Evolutionary conservation across 352 stramenopile genomes (phyloP).

Genomic region (Phytophthora pinifolia): DNA sequence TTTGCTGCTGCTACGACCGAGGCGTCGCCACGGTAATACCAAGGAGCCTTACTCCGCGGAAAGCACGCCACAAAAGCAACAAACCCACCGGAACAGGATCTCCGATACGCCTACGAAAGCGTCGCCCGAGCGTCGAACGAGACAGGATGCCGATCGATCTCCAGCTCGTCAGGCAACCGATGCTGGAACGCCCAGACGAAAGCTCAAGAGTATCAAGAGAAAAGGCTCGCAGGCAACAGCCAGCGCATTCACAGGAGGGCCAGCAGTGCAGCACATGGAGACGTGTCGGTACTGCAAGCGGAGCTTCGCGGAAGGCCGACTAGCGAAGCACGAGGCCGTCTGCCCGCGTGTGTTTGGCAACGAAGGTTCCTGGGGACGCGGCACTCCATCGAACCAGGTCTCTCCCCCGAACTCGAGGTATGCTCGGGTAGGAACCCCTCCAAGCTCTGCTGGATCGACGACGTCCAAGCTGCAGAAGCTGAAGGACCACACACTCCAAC

Average conservation of each 20-base stretch:
- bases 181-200: constrained; percentile 1
- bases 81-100: constrained; percentile 1
- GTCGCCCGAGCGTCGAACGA: constrained; percentile 6
- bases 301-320: constrained; percentile 77
- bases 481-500: constrained; percentile 60
- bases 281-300: constrained; percentile 77
- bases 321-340: constrained; percentile 82
- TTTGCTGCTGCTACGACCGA: constrained; percentile 40
- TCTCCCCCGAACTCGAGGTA: constrained; percentile 14
- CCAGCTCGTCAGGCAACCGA: constrained; percentile 1
- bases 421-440: constrained; percentile 11
- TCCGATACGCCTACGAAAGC: constrained; percentile 3
- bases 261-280: constrained; percentile 39
- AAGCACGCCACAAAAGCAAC: constrained; percentile 17
- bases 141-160: constrained; percentile 1
- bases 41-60: constrained; percentile 7
- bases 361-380: constrained; percentile 75
- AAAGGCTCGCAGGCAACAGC: constrained; percentile 16
- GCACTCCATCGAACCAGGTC: constrained; percentile 22
- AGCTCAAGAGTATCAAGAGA: constrained; percentile 19
- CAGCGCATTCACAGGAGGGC: constrained; percentile 2
- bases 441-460: constrained; percentile 15
- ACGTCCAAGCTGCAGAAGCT: constrained; percentile 32
- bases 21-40: constrained; percentile 13
- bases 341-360: constrained; percentile 80